Conservation (phyloP, 2,329 filamentous ascomycete genomes). For the Alternaria sp. region DNA sequence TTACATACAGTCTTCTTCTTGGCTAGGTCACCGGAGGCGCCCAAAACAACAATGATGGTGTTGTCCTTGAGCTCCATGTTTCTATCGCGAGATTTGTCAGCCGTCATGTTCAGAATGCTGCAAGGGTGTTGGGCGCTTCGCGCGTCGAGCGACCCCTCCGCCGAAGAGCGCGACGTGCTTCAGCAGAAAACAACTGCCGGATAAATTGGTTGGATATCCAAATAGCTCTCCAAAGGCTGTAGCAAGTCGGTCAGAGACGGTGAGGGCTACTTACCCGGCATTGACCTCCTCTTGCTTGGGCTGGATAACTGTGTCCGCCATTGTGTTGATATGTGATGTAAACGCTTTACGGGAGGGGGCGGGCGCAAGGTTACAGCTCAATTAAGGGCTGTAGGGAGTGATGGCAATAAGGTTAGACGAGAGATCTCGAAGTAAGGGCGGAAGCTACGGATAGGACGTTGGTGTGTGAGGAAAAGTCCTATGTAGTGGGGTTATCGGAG, state of each 20-base stretch:
- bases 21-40: slow-evolving; percentile 94
- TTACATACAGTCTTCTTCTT: slow-evolving; percentile 97
- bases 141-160: slow-evolving; percentile 25
- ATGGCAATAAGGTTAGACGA: slow-evolving; percentile 15
- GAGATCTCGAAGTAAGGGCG: slow-evolving; percentile 25
- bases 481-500: slow-evolving; percentile 45
- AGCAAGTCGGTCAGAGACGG: neutral
- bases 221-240: neutral
- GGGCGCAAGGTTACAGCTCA: slow-evolving; percentile 34
- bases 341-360: slow-evolving; percentile 29
- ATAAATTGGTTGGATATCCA: slow-evolving; percentile 13
- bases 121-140: slow-evolving; percentile 6
- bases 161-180: neutral
- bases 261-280: slow-evolving; percentile 55
- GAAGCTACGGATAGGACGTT: slow-evolving; percentile 40
- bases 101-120: slow-evolving; percentile 22
- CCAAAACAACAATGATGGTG: slow-evolving; percentile 95
- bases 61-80: slow-evolving; percentile 97
- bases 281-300: slow-evolving; percentile 55
- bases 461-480: slow-evolving; percentile 44
- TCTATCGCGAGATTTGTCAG: slow-evolving; percentile 61
- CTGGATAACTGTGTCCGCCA: slow-evolving; percentile 60
- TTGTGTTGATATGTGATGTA: slow-evolving; percentile 35
- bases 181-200: slow-evolving; percentile 3
- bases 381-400: slow-evolving; percentile 29